A percentile compares a stretch with the other conserved stretches of the same genome.
Evolutionary conservation across 2,329 filamentous ascomycete species (phyloP).

Genomic region (Albifimbria verrucaria): DNA sequence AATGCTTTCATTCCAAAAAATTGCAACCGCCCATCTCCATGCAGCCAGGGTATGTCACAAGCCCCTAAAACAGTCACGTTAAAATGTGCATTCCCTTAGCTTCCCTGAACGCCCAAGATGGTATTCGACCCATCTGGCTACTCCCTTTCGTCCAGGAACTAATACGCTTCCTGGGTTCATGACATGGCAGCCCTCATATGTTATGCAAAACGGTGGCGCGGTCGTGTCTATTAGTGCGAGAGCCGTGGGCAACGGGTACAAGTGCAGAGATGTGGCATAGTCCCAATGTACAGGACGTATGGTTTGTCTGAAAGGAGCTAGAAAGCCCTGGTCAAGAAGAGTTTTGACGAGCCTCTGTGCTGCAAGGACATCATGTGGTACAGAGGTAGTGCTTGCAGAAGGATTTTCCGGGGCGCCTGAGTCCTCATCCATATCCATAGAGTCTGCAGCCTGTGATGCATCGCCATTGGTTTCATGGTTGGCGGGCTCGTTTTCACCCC

Average conservation of each 20-base stretch:
- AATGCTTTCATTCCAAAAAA: too few species aligned
- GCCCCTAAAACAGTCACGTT: too few species aligned
- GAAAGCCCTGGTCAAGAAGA: conserved; percentile 82
- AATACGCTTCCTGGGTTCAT: conserved; percentile 86
- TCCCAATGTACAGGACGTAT: conserved; percentile 88
- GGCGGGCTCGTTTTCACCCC: conserved; percentile 24
- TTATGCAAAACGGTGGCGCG: conserved; percentile 77
- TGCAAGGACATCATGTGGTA: conserved; percentile 51
- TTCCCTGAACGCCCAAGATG: conserved; percentile 62
- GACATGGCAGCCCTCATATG: conserved; percentile 93
- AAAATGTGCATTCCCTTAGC: conserved; percentile 62
- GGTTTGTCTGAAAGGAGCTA: conserved; percentile 81
- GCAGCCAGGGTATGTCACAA: too few species aligned
- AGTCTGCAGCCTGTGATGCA: conserved; percentile 20
- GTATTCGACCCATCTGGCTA: conserved; percentile 86
- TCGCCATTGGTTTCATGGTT: conserved; percentile 10
- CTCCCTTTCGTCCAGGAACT: conserved; percentile 63
- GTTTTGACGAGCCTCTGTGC: conserved; percentile 85
- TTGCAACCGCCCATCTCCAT: too few species aligned
- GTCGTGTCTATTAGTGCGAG: conserved; percentile 81
- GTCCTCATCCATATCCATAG: conserved; percentile 39
- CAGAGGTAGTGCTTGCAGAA: conserved; percentile 9
- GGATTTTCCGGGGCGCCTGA: conserved; percentile 10
- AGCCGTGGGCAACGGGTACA: conserved; percentile 86
- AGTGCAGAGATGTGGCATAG: conserved; percentile 67